Conservation (phyloP, 2,329 filamentous ascomycete species). For the Cordyceps cicadae region DNA sequence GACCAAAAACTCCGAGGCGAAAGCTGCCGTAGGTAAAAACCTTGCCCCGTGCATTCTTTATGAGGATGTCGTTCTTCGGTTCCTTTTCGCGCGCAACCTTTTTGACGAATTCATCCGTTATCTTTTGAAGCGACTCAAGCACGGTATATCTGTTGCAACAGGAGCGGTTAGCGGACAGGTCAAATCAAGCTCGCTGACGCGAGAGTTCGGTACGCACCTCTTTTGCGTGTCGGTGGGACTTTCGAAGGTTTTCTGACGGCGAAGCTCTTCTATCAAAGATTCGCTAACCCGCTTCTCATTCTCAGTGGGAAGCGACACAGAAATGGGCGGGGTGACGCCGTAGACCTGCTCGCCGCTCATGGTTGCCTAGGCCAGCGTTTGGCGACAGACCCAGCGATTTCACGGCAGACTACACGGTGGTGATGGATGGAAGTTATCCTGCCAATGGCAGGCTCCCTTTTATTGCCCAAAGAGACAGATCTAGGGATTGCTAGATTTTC, state of each 20-base stretch:
- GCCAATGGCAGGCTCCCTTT: slow-evolving; percentile 7
- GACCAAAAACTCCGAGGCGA: slow-evolving; percentile 85
- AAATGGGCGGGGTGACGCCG: slow-evolving; percentile 81
- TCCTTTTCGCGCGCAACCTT: slow-evolving; percentile 67
- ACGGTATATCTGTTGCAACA: slow-evolving; percentile 52
- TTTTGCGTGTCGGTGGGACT: slow-evolving; percentile 72
- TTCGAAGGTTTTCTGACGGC: slow-evolving; percentile 87
- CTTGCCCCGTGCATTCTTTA: slow-evolving; percentile 80
- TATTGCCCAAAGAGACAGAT: neutral
- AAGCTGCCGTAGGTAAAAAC: slow-evolving; percentile 97
- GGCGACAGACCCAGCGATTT: neutral
- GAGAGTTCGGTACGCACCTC: slow-evolving; percentile 44
- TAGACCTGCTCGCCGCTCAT: slow-evolving; percentile 33
- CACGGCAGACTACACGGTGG: neutral
- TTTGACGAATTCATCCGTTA: slow-evolving; percentile 81
- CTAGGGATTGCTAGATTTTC: neutral
- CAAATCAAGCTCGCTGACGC: neutral
- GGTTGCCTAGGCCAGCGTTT: slow-evolving; percentile 7
- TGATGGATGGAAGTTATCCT: neutral
- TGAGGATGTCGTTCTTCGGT: slow-evolving; percentile 62
- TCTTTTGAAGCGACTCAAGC: slow-evolving; percentile 65
- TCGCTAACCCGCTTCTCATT: slow-evolving; percentile 70
- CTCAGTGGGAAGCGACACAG: slow-evolving; percentile 64
- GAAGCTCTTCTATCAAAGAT: slow-evolving; percentile 73
- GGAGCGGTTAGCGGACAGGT: neutral